Conservation (phyloP, 2,329 filamentous ascomycete genomes). For the Stagonosporopsis tanaceti region DNA sequence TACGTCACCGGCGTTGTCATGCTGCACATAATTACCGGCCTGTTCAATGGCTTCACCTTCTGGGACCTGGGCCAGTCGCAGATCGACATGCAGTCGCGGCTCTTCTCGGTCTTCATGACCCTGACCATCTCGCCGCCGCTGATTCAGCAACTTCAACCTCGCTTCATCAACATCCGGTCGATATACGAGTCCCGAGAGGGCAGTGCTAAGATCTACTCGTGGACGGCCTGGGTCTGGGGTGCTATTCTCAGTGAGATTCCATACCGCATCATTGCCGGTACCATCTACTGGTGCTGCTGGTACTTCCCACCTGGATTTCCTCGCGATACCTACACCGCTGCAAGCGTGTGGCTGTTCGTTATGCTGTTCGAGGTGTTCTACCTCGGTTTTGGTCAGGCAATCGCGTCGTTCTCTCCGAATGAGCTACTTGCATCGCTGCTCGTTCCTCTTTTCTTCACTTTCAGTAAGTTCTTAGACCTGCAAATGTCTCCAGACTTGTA, state of each 20-base stretch:
- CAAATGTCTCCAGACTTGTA: neutral
- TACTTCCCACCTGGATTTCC: constrained; percentile 64
- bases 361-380: constrained; percentile 74
- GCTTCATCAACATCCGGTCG: constrained; percentile 70
- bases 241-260: constrained; percentile 74
- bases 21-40: constrained; percentile 60
- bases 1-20: constrained; percentile 64
- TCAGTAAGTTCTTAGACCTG: constrained; percentile 40
- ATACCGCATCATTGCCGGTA: constrained; percentile 71
- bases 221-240: constrained; percentile 73
- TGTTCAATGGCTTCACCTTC: constrained; percentile 61
- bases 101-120: constrained; percentile 81
- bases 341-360: constrained; percentile 69
- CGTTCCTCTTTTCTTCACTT: constrained; percentile 74
- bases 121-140: constrained; percentile 77
- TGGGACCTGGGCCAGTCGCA: constrained; percentile 55
- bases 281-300: constrained; percentile 65
- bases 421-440: constrained; percentile 71
- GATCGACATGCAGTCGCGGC: constrained; percentile 62
- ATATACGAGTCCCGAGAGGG: constrained; percentile 77
- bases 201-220: constrained; percentile 81
- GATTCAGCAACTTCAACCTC: constrained; percentile 79
- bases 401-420: constrained; percentile 72
- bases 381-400: constrained; percentile 70
- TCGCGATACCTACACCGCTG: constrained; percentile 64